Evolutionary conservation across 1,284 basidiomycete genomes (phyloP).

Genomic region (Xanthoconium separans): DNA sequence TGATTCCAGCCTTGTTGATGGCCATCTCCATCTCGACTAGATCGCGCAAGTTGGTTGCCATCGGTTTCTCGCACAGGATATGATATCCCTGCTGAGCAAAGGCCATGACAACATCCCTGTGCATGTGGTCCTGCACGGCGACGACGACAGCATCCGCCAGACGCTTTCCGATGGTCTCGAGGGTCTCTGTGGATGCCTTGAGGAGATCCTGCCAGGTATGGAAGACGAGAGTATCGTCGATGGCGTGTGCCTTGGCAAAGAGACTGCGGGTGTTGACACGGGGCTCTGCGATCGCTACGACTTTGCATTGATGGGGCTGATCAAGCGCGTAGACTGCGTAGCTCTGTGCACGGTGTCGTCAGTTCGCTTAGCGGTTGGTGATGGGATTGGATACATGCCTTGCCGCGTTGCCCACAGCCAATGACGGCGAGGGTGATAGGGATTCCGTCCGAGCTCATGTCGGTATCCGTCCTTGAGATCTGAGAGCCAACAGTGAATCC

Average conservation of each 20-base stretch:
- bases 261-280: conserved; percentile 60
- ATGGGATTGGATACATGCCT: conserved; percentile 39
- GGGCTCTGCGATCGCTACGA: conserved; percentile 84
- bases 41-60: conserved; percentile 74
- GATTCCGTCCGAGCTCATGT: conserved; percentile 16
- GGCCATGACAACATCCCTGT: conserved; percentile 67
- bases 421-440: conserved; percentile 54
- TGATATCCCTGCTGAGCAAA: conserved; percentile 82
- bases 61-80: conserved; percentile 88
- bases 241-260: conserved; percentile 54
- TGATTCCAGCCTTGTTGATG: conserved; percentile 61
- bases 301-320: conserved; percentile 62
- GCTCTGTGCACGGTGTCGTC: conserved; percentile 39
- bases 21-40: conserved; percentile 75
- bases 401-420: conserved; percentile 81
- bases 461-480: conserved; percentile 20
- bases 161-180: conserved; percentile 58
- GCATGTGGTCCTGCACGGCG: conserved; percentile 76
- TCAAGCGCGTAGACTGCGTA: conserved; percentile 66
- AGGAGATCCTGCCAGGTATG: conserved; percentile 70
- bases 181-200: conserved; percentile 62
- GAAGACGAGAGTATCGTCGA: conserved; percentile 70
- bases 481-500: conserved; percentile 30
- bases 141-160: conserved; percentile 81
- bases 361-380: not conserved